phyloP scores from a whole-genome alignment of 2,329 filamentous ascomycete genomes.

The Alternaria rosae region DNA sequence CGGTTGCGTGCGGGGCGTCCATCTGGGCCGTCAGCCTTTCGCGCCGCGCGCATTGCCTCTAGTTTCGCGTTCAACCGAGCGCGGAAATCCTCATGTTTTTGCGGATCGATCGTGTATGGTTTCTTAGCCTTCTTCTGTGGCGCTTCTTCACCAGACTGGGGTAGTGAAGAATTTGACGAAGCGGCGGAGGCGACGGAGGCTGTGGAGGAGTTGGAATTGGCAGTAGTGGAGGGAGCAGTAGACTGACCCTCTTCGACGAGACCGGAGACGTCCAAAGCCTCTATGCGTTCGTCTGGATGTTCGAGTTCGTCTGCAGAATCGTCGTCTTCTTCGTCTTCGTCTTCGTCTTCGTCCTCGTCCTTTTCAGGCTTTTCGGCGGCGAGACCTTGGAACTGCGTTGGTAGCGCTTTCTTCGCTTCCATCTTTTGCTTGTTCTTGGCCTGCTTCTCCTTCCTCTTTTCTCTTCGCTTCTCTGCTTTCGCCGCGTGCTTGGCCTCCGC shows the following conservation, averaged over 20 bases:
- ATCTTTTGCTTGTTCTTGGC: conserved; percentile 51
- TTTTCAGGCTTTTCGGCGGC: conserved; percentile 34
- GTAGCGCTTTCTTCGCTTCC: conserved; percentile 37
- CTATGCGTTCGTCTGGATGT: conserved; percentile 41
- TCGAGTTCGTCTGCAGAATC: conserved; percentile 32
- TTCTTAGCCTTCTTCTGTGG: conserved; percentile 42
- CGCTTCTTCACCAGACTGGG: conserved; percentile 36
- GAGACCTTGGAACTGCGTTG: conserved; percentile 40
- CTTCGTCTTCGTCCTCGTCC: conserved; percentile 28
- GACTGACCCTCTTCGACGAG: conserved; percentile 47
- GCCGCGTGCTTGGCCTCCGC: conserved; percentile 50
- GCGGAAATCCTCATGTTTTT: conserved; percentile 75
- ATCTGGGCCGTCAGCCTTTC: conserved; percentile 85
- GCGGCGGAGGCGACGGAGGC: conserved; percentile 52
- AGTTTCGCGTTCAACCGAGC: conserved; percentile 83
- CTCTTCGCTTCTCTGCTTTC: conserved; percentile 55
- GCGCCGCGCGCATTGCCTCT: conserved; percentile 80
- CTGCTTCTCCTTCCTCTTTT: conserved; percentile 56
- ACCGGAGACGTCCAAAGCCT: conserved; percentile 47
- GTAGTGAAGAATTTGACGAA: conserved; percentile 58
- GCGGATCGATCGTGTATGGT: conserved; percentile 41
- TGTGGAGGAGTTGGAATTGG: conserved; percentile 50
- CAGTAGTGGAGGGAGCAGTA: conserved; percentile 42
- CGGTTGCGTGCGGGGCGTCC: conserved; percentile 84
- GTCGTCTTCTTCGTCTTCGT: conserved; percentile 31